Percentiles rank a stretch among this genome's conserved stretches.
Conservation (phyloP, 805 yeast genomes). For the Yarrowia osloensis region DNA sequence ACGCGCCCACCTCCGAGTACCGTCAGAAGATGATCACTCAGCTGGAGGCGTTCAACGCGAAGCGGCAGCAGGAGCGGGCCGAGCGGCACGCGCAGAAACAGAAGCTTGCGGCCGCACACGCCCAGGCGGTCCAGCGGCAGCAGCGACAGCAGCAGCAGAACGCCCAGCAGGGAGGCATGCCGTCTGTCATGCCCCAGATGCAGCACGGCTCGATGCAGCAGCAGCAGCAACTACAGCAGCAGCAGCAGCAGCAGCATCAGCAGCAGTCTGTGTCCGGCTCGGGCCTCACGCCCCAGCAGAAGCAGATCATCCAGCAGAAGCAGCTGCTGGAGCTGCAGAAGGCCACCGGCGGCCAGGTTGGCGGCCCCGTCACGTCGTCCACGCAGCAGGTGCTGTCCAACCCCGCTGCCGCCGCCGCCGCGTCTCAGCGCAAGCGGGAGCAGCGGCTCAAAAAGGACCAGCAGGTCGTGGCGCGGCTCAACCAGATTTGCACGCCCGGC, state of each 20-base stretch:
- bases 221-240: constrained; percentile 37
- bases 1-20: constrained; percentile 33
- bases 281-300: constrained; percentile 33
- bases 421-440: constrained; percentile 57
- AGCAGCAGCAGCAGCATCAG: constrained; percentile 33
- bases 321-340: constrained; percentile 38
- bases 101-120: constrained; percentile 33
- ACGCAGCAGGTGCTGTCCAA: constrained; percentile 24
- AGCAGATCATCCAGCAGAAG: constrained; percentile 35
- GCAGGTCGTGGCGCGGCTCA: constrained; percentile 68
- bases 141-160: constrained; percentile 36
- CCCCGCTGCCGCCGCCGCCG: constrained; percentile 36
- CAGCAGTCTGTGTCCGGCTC: constrained; percentile 20
- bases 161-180: background rate
- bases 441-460: constrained; percentile 71
- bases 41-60: constrained; percentile 26
- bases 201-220: constrained; percentile 24
- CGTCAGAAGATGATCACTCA: constrained; percentile 27
- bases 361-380: constrained; percentile 33
- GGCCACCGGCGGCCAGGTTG: constrained; percentile 38
- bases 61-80: constrained; percentile 29
- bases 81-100: constrained; percentile 30
- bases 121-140: constrained; percentile 30
- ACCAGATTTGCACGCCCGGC: constrained; percentile 76
- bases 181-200: background rate